These are phyloP conservation scores for Colletotrichum spaethianum DNA, from an alignment of 2,329 filamentous ascomycete species.

Conservation along the genomic window DNA sequence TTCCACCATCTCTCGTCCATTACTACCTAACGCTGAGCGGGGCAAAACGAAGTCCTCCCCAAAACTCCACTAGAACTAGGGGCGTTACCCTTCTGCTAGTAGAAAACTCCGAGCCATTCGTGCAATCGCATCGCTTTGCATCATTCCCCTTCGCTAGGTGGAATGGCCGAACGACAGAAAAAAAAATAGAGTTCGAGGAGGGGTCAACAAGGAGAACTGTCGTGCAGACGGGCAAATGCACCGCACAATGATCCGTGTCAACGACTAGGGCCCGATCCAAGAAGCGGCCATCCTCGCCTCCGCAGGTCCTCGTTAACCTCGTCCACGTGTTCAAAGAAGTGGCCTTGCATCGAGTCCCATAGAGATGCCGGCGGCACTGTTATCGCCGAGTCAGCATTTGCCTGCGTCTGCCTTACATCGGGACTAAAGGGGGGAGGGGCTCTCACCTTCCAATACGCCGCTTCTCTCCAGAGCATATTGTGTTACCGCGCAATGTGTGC, in stretches of 20 bases:
- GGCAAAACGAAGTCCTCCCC: background rate
- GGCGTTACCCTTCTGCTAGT: background rate
- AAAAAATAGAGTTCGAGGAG: background rate
- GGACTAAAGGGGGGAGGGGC: background rate
- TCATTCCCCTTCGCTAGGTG: constrained; percentile 15
- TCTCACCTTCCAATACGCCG: constrained; percentile 42
- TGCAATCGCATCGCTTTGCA: background rate
- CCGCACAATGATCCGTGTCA: constrained; percentile 5
- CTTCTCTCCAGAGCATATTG: constrained; percentile 42
- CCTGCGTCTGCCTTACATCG: background rate
- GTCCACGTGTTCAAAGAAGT: constrained; percentile 43
- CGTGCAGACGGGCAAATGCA: background rate
- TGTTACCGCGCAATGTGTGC: constrained; percentile 46
- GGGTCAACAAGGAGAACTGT: too few relatives aligned
- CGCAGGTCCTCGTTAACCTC: constrained; percentile 42
- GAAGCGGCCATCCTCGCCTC: constrained; percentile 13
- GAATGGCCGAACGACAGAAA: background rate
- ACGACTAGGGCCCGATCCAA: background rate
- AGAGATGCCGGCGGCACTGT: constrained; percentile 42
- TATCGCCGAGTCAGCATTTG: constrained; percentile 6
- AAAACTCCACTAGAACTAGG: background rate
- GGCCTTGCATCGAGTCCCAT: constrained; percentile 43
- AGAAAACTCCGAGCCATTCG: background rate
- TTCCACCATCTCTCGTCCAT: background rate
- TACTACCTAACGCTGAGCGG: background rate